Conservation (phyloP, 2,329 filamentous ascomycete species). For the Hypoxylon sp. region DNA sequence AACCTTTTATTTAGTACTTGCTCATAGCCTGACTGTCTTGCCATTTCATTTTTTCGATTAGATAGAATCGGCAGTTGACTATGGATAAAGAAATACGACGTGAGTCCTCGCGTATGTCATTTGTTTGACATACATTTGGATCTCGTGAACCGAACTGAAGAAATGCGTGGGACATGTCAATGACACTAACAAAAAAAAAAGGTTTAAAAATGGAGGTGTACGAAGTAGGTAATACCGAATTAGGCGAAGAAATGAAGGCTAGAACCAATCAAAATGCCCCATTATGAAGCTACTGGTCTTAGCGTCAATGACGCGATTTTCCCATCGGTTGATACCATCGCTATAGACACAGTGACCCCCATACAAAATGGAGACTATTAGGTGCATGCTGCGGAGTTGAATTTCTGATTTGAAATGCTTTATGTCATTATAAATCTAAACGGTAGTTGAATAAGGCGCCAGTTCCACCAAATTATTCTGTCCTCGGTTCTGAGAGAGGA, state of each 20-base stretch:
- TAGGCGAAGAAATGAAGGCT: constrained; percentile 18
- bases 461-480: background rate
- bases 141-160: constrained; percentile 5
- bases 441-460: background rate
- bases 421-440: constrained; percentile 9
- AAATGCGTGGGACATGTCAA: background rate
- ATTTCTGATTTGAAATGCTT: too few species aligned
- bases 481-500: background rate
- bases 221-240: constrained; percentile 21
- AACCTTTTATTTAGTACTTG: too few species aligned
- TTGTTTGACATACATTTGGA: constrained; percentile 6
- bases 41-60: too few species aligned
- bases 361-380: too few species aligned
- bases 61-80: too few species aligned
- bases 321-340: constrained; percentile 27
- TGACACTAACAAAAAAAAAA: background rate
- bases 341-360: constrained; percentile 15
- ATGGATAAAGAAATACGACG: too few species aligned
- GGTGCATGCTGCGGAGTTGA: too few species aligned
- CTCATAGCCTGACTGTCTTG: too few species aligned
- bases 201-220: constrained; percentile 1
- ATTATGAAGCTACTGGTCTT: constrained; percentile 3
- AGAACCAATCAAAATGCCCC: constrained; percentile 21
- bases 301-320: constrained; percentile 33
- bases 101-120: too few species aligned